Base-by-base conservation (phyloP, 768 basidiomycete genomes). In the Pleurotus tuber-regium region DNA sequence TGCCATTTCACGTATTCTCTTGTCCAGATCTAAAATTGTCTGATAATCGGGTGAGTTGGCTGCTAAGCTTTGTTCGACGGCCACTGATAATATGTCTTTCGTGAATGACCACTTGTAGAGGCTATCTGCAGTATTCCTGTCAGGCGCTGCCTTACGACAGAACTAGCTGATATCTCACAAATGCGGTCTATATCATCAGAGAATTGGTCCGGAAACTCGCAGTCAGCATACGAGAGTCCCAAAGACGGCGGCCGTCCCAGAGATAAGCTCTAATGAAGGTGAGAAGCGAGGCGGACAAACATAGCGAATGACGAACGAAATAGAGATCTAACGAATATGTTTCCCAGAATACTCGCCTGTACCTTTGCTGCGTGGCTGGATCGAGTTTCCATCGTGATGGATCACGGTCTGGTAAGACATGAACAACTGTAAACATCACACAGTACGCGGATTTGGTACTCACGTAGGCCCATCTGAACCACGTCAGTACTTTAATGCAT, bases 21-120 rank as follows among this genome's bases (percentile, higher is more conserved):
- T 66, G 59, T 82, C 80, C 24, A 80, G 62, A n/a, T 82, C 75
- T 9, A 80, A 65, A 4, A 80, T 66, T 9, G 70, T 72, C 29
- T 65, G 61, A 54, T 80, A 82, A 29, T 65, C 70, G 0, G 75
- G 75, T 0, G 77, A 61, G 35, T 73, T 72, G 7, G 79, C 79
- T 0, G 71, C 66, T 16, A 82, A 64, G 0, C 75, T 80, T 3
- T 70, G 66, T 46, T 78, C 76, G 0, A 72, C 71, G 2, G 80
- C 73, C 0, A 71, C 65, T 43, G 73, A 66, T 61, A 79, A 78
- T 25, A 78, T 73, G 39, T 81, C 76, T 21, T 67, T 67, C 1
- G 73, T 70, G 52, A 84, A 83, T 0, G 63, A 62, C 57, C 80
- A 76, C 54, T 81, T 82, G 71, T 79, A 78, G 8, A 70, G 68